Conservation (phyloP, 192 early-diverging fungal genomes). For the Coemansia sp. region DNA sequence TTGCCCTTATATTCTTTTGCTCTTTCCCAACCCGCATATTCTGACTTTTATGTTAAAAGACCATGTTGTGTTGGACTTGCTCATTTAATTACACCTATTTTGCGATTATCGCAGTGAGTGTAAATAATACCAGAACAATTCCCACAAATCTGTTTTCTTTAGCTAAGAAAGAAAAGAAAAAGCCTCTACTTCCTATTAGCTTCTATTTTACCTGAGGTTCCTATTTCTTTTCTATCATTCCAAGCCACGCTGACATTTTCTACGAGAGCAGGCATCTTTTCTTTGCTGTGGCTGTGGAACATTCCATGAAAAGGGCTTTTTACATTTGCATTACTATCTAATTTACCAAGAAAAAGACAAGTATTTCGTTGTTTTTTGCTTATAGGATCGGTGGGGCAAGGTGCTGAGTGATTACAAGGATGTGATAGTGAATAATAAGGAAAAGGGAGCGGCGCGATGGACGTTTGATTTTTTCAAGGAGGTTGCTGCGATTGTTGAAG, state of each 20-base stretch:
- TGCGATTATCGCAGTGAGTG: no score
- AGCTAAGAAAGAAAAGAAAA: no score
- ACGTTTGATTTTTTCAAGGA: constrained; percentile 56
- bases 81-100: neutral
- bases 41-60: neutral
- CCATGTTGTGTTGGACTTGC: neutral
- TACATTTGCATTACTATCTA: neutral
- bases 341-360: no score
- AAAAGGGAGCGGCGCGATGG: constrained; percentile 54
- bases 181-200: no score
- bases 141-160: neutral
- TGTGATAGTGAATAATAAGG: constrained; percentile 52
- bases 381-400: constrained; percentile 56
- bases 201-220: no score
- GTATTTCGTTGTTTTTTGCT: neutral
- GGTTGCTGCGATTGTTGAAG: constrained; percentile 45
- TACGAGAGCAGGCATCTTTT: no score
- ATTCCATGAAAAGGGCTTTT: no score
- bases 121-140: no score
- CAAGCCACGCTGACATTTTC: no score
- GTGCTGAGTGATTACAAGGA: constrained; percentile 56
- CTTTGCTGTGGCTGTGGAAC: no score
- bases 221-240: no score
- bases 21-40: neutral
- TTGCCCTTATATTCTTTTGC: neutral